Base-by-base conservation (phyloP, 2,329 filamentous ascomycete genomes). In the Monilinia aucupariae region DNA sequence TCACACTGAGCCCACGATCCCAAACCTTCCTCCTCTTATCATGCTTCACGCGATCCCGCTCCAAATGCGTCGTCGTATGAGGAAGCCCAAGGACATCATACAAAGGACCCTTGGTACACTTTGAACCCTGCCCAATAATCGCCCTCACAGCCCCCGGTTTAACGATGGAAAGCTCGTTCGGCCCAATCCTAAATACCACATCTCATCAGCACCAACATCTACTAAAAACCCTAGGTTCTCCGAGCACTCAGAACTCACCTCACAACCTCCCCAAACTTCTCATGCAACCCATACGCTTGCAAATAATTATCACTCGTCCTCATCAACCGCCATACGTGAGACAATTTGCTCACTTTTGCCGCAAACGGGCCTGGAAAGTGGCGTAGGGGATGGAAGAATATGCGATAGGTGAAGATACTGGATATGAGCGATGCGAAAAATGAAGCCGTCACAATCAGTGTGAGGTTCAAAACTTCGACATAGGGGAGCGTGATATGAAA, bases 331-430 rank as follows among this genome's bases (percentile, higher is more conserved):
- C 54, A 48, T 0, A 65, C 43, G 50, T 69, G 69, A 62, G 56
- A 67, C 17, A 72, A 60, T 20, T 71, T 72, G 0, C 65, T 64
- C 1, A 71, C 43, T 27, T 65, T 68, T 7, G 67, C 67, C 4
- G 52, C 32, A 3, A 67, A 63, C 0, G 72, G 72, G 3, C 71
- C 72, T 10, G 71, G 70, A 32, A 73, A 74, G 13, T 56, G 55
- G 17, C 59, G 70, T 56, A 76, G 69, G 45, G 52, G 72, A 70
- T 58, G 71, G 72, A 71, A 78, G 76, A 85, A 78, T 0, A 81
- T 79, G 6, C 85, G 70, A 67, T 85, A 83, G 58, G 80, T 78
- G 32, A 85, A 74, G 73, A 85, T 80, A 12, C 81, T 77, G 56
- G 48, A 27, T 13, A 45, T 27, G 2, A 60, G 20, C 3, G 58